A percentile compares a stretch with the other conserved stretches of the same genome.
Evolutionary conservation across 2,329 filamentous ascomycete genomes (phyloP).

Genomic region (Alternaria burnsii): DNA sequence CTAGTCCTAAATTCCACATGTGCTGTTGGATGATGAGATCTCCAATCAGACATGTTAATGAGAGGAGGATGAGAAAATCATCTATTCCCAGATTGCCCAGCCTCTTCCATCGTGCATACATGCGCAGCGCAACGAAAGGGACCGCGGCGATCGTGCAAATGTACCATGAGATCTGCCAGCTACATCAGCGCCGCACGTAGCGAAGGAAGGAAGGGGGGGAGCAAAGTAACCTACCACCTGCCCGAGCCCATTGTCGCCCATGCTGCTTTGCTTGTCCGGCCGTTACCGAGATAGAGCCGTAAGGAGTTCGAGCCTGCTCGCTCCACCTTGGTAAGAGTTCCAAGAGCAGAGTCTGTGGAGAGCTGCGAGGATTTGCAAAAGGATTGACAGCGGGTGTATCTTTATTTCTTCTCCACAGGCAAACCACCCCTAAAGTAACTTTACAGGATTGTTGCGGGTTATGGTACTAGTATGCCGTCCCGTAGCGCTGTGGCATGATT

Average conservation of each 20-base stretch:
- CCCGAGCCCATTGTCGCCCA: constrained; percentile 24
- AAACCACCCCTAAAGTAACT: constrained; percentile 6
- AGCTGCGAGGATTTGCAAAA: neutral
- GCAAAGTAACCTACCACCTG: constrained; percentile 32
- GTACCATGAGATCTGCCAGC: constrained; percentile 44
- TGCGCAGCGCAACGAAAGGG: constrained; percentile 39
- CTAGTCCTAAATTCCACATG: constrained; percentile 45
- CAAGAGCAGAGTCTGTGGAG: constrained; percentile 4
- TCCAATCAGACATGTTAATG: constrained; percentile 41
- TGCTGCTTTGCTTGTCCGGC: constrained; percentile 4
- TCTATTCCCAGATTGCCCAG: constrained; percentile 41
- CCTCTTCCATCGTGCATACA: constrained; percentile 40
- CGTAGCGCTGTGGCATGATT: constrained; percentile 3
- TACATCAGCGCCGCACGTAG: constrained; percentile 10
- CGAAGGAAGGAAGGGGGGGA: neutral
- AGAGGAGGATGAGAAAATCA: constrained; percentile 43
- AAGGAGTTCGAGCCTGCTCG: constrained; percentile 7
- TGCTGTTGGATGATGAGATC: constrained; percentile 36
- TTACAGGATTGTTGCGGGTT: constrained; percentile 1
- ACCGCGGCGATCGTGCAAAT: constrained; percentile 43
- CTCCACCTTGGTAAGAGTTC: constrained; percentile 2
- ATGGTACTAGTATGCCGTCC: constrained; percentile 3
- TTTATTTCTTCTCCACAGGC: constrained; percentile 9
- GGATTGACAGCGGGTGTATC: constrained; percentile 10
- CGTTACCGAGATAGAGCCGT: constrained; percentile 12